Evolutionary conservation across 2,329 filamentous ascomycete genomes (phyloP).

Genomic region (Verticillium nonalfalfae): DNA sequence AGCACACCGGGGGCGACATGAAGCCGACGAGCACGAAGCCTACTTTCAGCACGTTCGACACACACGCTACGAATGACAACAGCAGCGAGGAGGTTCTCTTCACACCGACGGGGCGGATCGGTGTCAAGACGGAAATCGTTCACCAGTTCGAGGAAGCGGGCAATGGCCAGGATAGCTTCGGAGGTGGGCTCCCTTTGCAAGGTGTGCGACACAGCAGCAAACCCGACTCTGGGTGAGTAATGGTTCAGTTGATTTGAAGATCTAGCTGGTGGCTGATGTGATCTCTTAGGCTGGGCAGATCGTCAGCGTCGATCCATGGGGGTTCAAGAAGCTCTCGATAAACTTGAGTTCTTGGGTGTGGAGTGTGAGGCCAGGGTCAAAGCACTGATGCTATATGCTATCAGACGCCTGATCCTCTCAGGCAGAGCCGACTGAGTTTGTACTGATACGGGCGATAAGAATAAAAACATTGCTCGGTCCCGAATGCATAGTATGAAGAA

Average conservation of each 20-base stretch:
- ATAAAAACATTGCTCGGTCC: no score
- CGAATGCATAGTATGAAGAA: no score
- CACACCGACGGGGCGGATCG: slow-evolving; percentile 1
- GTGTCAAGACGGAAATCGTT: slow-evolving; percentile 3
- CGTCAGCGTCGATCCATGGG: not conserved
- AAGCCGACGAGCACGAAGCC: not conserved
- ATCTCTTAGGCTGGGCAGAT: not conserved
- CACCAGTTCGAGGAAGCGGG: not conserved
- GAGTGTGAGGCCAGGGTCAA: not conserved
- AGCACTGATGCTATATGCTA: not conserved
- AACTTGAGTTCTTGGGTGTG: not conserved
- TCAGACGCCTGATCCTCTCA: not conserved
- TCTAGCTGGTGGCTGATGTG: not conserved
- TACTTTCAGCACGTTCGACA: not conserved
- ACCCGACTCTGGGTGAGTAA: not conserved
- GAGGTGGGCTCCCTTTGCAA: not conserved
- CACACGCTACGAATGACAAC: slow-evolving; percentile 1
- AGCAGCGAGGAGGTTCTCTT: slow-evolving; percentile 4
- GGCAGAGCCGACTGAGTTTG: not conserved
- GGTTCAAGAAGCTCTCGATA: not conserved
- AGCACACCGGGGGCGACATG: not conserved
- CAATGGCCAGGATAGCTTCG: not conserved
- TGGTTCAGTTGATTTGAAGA: not conserved
- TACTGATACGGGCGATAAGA: no score
- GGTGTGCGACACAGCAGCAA: not conserved